phyloP scores from a whole-genome alignment of 2,329 filamentous ascomycete species.

The Pseudomassariella vexata region DNA sequence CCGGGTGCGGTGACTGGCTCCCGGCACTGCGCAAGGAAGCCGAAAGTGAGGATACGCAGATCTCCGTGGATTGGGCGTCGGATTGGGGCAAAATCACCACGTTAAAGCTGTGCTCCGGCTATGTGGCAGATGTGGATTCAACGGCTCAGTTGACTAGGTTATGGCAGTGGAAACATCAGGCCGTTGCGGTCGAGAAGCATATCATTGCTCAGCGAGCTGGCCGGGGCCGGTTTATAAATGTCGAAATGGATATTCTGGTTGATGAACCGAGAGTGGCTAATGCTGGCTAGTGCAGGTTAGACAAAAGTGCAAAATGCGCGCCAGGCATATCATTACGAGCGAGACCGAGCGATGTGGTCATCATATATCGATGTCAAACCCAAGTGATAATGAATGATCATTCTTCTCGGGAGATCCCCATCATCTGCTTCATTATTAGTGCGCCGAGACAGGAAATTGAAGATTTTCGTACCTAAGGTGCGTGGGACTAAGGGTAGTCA shows the following conservation, averaged over 20 bases:
- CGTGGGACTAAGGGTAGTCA: no score
- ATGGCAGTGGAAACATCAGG: constrained; percentile 30
- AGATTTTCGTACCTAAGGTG: no score
- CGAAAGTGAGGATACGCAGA: constrained; percentile 32
- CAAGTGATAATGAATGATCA: no score
- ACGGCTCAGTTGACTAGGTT: constrained; percentile 26
- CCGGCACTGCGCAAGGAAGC: constrained; percentile 36
- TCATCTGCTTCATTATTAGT: no score
- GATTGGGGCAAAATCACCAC: constrained; percentile 47
- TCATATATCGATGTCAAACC: no score
- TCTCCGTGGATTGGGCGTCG: constrained; percentile 45
- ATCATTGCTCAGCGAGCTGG: constrained; percentile 40
- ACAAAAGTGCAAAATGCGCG: no score
- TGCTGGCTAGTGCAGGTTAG: no score
- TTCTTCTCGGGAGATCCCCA: no score
- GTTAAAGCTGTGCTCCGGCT: constrained; percentile 40
- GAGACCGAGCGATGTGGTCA: no score
- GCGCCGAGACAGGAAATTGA: no score
- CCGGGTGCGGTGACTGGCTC: constrained; percentile 52
- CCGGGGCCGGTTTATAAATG: constrained; percentile 41
- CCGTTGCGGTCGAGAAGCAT: constrained; percentile 39
- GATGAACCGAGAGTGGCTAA: no score
- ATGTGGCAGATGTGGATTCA: constrained; percentile 28
- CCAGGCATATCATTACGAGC: no score
- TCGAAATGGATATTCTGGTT: constrained; percentile 33